Evolutionary conservation across 2,329 filamentous ascomycete genomes (phyloP).

Genomic region (Mycogone perniciosa): DNA sequence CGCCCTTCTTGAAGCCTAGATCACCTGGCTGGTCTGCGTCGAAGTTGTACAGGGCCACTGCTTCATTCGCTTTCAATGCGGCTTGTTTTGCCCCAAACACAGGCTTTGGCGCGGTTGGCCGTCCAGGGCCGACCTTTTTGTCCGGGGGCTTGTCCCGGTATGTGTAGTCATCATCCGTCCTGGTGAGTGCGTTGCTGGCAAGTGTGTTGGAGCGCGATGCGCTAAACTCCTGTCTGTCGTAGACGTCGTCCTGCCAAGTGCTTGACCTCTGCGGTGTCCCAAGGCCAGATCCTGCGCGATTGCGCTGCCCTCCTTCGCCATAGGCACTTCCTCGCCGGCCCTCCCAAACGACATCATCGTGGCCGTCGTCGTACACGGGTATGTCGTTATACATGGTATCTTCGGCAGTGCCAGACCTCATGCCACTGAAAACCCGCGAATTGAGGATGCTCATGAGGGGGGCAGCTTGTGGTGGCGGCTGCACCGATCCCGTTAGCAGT

Average conservation of each 20-base stretch:
- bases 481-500: conserved; percentile 71
- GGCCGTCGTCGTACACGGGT: conserved; percentile 77
- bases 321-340: conserved; percentile 63
- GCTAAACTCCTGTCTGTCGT: conserved; percentile 51
- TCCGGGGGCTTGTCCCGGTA: conserved; percentile 42
- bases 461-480: conserved; percentile 72
- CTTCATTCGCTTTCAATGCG: conserved; percentile 65
- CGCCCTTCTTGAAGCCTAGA: conserved; percentile 93
- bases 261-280: conserved; percentile 54
- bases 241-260: conserved; percentile 72
- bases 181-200: conserved; percentile 29
- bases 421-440: conserved; percentile 74
- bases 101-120: conserved; percentile 85
- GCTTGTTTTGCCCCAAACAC: conserved; percentile 60
- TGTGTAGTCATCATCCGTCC: conserved; percentile 42
- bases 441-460: conserved; percentile 81
- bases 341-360: conserved; percentile 82
- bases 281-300: conserved; percentile 37
- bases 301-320: conserved; percentile 52
- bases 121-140: conserved; percentile 55
- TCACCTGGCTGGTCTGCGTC: conserved; percentile 91
- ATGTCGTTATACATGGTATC: conserved; percentile 88
- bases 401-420: conserved; percentile 38
- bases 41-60: conserved; percentile 86
- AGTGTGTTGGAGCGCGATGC: conserved; percentile 48